phyloP scores from a whole-genome alignment of 768 basidiomycete genomes.

The Panellus pusillus region DNA sequence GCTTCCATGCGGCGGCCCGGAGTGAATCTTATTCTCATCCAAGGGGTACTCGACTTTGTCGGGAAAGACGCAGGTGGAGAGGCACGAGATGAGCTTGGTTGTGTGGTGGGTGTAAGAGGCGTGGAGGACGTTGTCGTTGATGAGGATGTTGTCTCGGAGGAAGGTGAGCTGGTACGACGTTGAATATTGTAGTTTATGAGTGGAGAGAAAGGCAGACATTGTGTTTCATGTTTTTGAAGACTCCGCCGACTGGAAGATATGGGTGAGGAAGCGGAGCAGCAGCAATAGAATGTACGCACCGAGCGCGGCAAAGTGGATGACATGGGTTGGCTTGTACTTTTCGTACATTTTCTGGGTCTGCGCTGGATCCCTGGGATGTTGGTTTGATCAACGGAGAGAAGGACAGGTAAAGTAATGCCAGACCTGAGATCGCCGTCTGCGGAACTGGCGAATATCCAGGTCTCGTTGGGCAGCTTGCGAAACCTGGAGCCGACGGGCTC shows the following conservation, averaged over 20 bases:
- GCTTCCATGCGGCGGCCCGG: constrained; percentile 87
- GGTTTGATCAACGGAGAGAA: neutral
- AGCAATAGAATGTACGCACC: neutral
- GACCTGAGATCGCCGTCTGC: constrained; percentile 71
- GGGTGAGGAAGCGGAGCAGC: neutral
- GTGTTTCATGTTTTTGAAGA: constrained; percentile 95
- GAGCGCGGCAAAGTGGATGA: constrained; percentile 76
- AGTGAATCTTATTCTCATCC: constrained; percentile 90
- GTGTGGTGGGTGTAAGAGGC: constrained; percentile 63
- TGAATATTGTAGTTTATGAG: neutral
- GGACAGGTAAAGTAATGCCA: neutral
- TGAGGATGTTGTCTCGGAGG: constrained; percentile 90
- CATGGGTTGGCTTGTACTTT: constrained; percentile 92
- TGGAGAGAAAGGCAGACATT: constrained; percentile 50
- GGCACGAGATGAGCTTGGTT: constrained; percentile 87
- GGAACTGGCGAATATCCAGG: constrained; percentile 66
- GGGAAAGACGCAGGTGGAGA: constrained; percentile 97
- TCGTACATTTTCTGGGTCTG: constrained; percentile 77
- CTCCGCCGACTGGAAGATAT: constrained; percentile 71
- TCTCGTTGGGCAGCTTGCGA: constrained; percentile 58
- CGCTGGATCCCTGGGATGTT: constrained; percentile 19
- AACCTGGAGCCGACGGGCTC: constrained; percentile 64
- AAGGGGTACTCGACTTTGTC: constrained; percentile 94
- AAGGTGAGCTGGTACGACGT: constrained; percentile 66
- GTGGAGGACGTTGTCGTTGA: constrained; percentile 93